These are phyloP conservation scores for Madurella fahalii DNA, from an alignment of 2,329 filamentous ascomycete species.

Conservation along the genomic window DNA sequence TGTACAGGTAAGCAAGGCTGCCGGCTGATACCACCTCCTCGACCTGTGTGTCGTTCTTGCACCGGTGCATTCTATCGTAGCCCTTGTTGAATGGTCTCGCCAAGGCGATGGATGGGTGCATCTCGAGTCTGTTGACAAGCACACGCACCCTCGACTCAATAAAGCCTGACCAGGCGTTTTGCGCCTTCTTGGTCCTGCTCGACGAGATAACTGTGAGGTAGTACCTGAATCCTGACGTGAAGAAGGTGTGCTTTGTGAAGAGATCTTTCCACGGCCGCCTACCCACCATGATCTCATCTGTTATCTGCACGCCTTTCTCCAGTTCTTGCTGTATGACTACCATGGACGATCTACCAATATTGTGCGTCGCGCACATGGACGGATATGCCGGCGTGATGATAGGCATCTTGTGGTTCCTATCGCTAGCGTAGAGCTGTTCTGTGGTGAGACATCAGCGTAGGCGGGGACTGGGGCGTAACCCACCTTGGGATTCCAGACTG, in stretches of 20 bases:
- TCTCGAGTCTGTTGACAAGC: slow-evolving; percentile 77
- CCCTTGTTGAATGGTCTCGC: slow-evolving; percentile 92
- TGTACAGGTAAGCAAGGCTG: slow-evolving; percentile 43
- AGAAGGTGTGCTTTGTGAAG: slow-evolving; percentile 88
- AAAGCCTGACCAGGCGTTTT: slow-evolving; percentile 83
- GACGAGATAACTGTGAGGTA: slow-evolving; percentile 86
- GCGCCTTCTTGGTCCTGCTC: slow-evolving; percentile 76
- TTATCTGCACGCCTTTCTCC: slow-evolving; percentile 69
- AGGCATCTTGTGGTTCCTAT: slow-evolving; percentile 89
- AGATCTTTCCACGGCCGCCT: slow-evolving; percentile 80
- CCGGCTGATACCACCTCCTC: slow-evolving; percentile 55
- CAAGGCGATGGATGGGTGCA: slow-evolving; percentile 72
- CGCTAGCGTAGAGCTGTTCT: slow-evolving; percentile 66
- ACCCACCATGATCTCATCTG: slow-evolving; percentile 73
- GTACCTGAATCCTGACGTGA: slow-evolving; percentile 89
- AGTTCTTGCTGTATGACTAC: slow-evolving; percentile 80
- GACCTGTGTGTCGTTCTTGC: slow-evolving; percentile 49
- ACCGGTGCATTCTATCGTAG: slow-evolving; percentile 77
- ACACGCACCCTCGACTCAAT: slow-evolving; percentile 91
- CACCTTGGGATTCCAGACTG: slow-evolving; percentile 92
- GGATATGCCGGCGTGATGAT: slow-evolving; percentile 97
- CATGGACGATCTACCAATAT: slow-evolving; percentile 83
- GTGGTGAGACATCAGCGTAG: slow-evolving; percentile 23
- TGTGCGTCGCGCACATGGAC: slow-evolving; percentile 96
- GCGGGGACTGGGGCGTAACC: slow-evolving; percentile 20